phyloP scores from a whole-genome alignment of 257 asterid genomes.

The Nicotiana knightiana region DNA sequence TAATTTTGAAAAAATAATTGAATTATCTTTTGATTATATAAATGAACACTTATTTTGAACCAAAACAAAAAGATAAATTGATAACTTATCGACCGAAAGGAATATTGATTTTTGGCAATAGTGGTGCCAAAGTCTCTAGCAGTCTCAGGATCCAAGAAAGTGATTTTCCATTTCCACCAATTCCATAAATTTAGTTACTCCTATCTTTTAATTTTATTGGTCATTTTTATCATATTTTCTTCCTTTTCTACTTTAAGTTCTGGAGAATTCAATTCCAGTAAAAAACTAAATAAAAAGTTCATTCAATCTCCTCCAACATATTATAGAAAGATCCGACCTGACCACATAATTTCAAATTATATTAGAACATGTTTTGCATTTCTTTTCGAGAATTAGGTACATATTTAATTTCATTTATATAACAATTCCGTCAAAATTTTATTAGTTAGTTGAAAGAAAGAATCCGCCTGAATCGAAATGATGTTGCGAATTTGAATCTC shows the following conservation, averaged over 20 bases:
- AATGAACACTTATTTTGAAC: too few relatives aligned
- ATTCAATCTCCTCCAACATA: neutral
- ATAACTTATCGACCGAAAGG: too few relatives aligned
- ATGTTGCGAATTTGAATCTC: too few relatives aligned
- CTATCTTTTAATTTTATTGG: neutral
- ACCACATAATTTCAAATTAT: too few relatives aligned
- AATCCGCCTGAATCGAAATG: too few relatives aligned
- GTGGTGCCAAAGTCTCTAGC: conserved; percentile 9
- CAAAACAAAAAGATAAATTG: too few relatives aligned
- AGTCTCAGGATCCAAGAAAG: conserved; percentile 69
- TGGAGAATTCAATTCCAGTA: neutral
- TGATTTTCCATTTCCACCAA: conserved; percentile 32
- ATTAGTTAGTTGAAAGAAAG: too few relatives aligned
- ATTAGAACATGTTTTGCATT: neutral
- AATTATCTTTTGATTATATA: too few relatives aligned
- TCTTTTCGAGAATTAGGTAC: neutral
- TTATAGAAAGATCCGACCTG: neutral
- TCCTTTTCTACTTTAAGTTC: neutral
- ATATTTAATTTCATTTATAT: too few relatives aligned
- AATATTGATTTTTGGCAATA: conserved; percentile 18
- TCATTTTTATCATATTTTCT: neutral
- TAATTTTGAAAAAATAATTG: too few relatives aligned
- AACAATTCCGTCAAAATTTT: too few relatives aligned
- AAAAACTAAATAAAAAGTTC: neutral
- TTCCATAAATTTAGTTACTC: neutral